These are phyloP conservation scores for Schizosaccharomyces cryophilus DNA, from an alignment of 805 yeast genomes.

Conservation along the genomic window DNA sequence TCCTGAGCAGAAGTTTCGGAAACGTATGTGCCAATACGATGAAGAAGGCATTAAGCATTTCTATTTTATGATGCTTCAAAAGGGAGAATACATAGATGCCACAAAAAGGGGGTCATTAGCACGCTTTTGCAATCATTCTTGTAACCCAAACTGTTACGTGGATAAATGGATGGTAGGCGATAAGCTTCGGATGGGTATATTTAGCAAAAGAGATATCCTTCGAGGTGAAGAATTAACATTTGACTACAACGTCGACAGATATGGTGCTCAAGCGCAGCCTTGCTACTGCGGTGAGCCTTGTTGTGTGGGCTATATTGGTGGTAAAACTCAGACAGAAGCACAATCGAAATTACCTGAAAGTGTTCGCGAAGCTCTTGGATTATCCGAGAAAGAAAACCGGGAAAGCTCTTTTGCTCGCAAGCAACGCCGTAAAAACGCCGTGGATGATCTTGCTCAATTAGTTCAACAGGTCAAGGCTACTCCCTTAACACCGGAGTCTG, in stretches of 20 bases:
- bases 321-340: slow-evolving; percentile 87
- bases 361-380: slow-evolving; percentile 12
- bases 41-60: slow-evolving; percentile 68
- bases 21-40: slow-evolving; percentile 54
- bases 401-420: slow-evolving; percentile 39
- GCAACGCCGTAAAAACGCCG: slow-evolving; percentile 29
- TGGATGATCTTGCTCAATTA: slow-evolving; percentile 6
- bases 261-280: slow-evolving; percentile 82
- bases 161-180: slow-evolving; percentile 95
- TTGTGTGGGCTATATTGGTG: slow-evolving; percentile 85
- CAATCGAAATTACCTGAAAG: slow-evolving; percentile 63
- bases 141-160: slow-evolving; percentile 82
- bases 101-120: slow-evolving; percentile 73
- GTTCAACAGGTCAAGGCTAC: neutral
- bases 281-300: slow-evolving; percentile 85
- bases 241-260: slow-evolving; percentile 83
- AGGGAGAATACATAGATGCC: slow-evolving; percentile 84
- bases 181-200: slow-evolving; percentile 79
- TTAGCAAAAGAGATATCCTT: slow-evolving; percentile 47
- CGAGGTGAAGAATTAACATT: slow-evolving; percentile 78
- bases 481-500: slow-evolving; percentile 22
- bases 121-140: slow-evolving; percentile 82
- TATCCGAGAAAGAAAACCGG: neutral
- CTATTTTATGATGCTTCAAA: slow-evolving; percentile 71
- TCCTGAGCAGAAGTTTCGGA: slow-evolving; percentile 49